These are phyloP conservation scores for Nannochloropsis gaditana DNA, from an alignment of 108 stramenopile genomes.

Conservation along the genomic window DNA sequence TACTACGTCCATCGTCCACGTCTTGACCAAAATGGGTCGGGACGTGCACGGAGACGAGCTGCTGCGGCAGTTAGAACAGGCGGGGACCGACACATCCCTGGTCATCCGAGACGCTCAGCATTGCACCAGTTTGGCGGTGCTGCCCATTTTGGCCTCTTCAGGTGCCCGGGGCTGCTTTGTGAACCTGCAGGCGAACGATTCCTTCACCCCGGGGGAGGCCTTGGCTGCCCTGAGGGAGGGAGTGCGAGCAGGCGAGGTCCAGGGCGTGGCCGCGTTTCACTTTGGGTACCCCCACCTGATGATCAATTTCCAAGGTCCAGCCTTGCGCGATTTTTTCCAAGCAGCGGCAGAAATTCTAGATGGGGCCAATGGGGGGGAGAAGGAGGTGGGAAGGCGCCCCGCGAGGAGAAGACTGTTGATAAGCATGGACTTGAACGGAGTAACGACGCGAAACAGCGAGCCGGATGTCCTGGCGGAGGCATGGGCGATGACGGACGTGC, in stretches of 20 bases:
- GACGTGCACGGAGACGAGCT: conserved; percentile 45
- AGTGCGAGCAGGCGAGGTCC: conserved; percentile 7
- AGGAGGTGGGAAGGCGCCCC: not conserved
- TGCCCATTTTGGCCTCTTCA: conserved; percentile 39
- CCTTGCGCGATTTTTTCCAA: not conserved
- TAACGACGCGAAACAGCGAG: conserved; percentile 28
- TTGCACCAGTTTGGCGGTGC: conserved; percentile 44
- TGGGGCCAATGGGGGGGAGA: not conserved
- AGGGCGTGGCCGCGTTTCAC: conserved; percentile 36
- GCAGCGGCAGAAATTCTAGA: not conserved
- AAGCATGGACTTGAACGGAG: conserved; percentile 43
- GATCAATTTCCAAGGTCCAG: not conserved
- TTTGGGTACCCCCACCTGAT: conserved; percentile 49
- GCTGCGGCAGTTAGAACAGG: conserved; percentile 37
- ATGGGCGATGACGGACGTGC: conserved; percentile 30
- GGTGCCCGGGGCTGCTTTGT: conserved; percentile 49
- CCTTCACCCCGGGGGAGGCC: conserved; percentile 28
- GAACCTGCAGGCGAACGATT: conserved; percentile 45
- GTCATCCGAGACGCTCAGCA: conserved; percentile 33
- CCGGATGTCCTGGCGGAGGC: conserved; percentile 29
- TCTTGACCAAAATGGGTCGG: conserved; percentile 28
- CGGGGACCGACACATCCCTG: conserved; percentile 39
- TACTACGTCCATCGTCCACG: not conserved
- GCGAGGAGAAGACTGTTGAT: not conserved
- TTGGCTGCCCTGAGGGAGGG: not conserved